Conservation (phyloP, 129 eudicot genomes). For the Sambucus nigra region DNA sequence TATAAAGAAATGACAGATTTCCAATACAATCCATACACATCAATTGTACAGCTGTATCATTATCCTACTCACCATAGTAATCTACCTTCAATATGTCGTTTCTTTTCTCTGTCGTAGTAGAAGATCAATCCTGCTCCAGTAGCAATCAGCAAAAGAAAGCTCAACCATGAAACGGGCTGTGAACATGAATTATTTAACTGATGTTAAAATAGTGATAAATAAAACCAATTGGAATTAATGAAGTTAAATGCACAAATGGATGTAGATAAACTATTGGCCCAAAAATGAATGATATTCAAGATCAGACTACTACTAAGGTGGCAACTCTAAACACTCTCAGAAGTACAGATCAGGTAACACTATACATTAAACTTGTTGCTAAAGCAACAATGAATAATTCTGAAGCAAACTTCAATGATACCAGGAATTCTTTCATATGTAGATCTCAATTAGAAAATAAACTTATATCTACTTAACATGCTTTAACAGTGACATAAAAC, state of each 20-base stretch:
- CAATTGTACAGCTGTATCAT: conserved; percentile 18
- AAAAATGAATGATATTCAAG: neutral
- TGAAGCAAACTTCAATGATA: neutral
- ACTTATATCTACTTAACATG: neutral
- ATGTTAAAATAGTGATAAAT: neutral
- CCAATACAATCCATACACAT: conserved; percentile 4
- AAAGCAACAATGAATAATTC: neutral
- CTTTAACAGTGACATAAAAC: neutral
- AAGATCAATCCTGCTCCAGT: conserved; percentile 82
- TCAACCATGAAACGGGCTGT: conserved; percentile 97
- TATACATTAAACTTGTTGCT: neutral
- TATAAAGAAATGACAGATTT: neutral
- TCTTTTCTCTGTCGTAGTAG: conserved; percentile 80
- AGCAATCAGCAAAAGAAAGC: conserved; percentile 72
- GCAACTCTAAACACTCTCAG: neutral
- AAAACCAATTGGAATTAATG: neutral
- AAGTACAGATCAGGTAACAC: neutral
- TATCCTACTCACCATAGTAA: conserved; percentile 57
- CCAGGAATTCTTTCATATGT: no score
- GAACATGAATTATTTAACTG: conserved; percentile 6
- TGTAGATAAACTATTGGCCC: neutral
- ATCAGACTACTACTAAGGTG: neutral
- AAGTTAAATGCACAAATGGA: neutral
- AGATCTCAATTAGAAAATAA: no score
- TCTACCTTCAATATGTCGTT: conserved; percentile 90